Percentiles rank a stretch among this genome's conserved stretches.
Conservation (phyloP, 345 rosid species). For the Combretum micranthum region DNA sequence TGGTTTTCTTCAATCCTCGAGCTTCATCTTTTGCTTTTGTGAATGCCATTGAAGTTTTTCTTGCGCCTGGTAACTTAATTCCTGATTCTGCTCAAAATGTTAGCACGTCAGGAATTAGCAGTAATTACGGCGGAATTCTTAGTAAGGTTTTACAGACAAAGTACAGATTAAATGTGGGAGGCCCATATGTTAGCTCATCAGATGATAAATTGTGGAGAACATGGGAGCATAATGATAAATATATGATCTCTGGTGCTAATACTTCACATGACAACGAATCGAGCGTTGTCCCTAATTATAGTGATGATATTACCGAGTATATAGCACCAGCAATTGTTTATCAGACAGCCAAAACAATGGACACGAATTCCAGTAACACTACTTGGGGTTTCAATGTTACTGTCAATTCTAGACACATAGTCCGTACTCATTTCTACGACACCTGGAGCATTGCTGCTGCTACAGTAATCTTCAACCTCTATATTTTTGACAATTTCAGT, state of each 20-base stretch:
- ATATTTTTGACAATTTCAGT: slow-evolving; percentile 18
- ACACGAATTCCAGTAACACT: slow-evolving; percentile 6
- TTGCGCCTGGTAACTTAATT: slow-evolving; percentile 22
- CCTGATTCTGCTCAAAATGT: slow-evolving; percentile 1
- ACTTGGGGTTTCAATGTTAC: slow-evolving; percentile 45
- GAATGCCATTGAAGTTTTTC: slow-evolving; percentile 71
- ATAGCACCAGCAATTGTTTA: slow-evolving; percentile 42
- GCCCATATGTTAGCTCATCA: slow-evolving; percentile 12
- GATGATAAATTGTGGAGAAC: slow-evolving; percentile 32
- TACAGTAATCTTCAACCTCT: slow-evolving; percentile 22
- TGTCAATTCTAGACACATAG: slow-evolving; percentile 25
- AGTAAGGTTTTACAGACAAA: slow-evolving; percentile 22
- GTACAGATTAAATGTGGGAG: slow-evolving; percentile 44
- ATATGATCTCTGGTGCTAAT: slow-evolving; percentile 5
- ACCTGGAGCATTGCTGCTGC: slow-evolving; percentile 1
- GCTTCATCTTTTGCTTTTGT: slow-evolving; percentile 39
- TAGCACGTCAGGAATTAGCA: not conserved
- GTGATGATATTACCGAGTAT: not conserved
- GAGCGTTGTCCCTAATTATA: too few relatives aligned
- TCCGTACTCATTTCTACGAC: slow-evolving; percentile 59
- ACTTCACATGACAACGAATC: not conserved
- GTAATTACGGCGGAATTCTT: slow-evolving; percentile 5
- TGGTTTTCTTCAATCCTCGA: slow-evolving; percentile 28
- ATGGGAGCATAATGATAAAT: slow-evolving; percentile 37
- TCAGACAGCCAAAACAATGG: slow-evolving; percentile 30